Percentiles rank a stretch among this genome's conserved stretches.
phyloP scores from a whole-genome alignment of 2,329 filamentous ascomycete genomes.

The Xylaria sp. region DNA sequence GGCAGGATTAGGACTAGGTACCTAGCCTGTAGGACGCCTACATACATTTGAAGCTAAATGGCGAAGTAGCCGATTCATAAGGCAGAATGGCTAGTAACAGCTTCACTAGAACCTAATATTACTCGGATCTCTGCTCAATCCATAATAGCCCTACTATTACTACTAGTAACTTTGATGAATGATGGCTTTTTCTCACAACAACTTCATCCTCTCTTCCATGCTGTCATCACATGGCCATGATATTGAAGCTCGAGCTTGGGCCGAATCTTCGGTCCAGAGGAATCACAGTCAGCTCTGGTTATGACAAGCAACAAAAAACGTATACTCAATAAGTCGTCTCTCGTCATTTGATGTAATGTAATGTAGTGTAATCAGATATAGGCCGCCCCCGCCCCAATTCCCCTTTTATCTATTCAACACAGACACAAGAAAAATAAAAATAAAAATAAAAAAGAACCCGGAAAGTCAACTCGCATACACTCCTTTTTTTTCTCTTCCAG shows the following conservation, averaged over 20 bases:
- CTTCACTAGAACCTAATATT: too few relatives aligned
- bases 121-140: too few relatives aligned
- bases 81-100: too few relatives aligned
- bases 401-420: constrained; percentile 9
- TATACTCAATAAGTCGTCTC: neutral
- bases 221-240: too few relatives aligned
- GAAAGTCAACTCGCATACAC: neutral
- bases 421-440: neutral
- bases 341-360: neutral
- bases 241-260: neutral
- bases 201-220: too few relatives aligned
- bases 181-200: too few relatives aligned
- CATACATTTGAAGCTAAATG: too few relatives aligned
- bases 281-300: neutral
- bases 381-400: neutral
- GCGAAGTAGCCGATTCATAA: too few relatives aligned
- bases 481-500: neutral
- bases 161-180: too few relatives aligned
- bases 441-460: neutral
- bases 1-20: too few relatives aligned
- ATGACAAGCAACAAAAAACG: neutral
- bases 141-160: too few relatives aligned
- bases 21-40: too few relatives aligned
- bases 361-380: neutral
- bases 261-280: neutral